These are phyloP conservation scores for Mallotus nudiflorus DNA, from an alignment of 345 rosid species.

Conservation along the genomic window DNA sequence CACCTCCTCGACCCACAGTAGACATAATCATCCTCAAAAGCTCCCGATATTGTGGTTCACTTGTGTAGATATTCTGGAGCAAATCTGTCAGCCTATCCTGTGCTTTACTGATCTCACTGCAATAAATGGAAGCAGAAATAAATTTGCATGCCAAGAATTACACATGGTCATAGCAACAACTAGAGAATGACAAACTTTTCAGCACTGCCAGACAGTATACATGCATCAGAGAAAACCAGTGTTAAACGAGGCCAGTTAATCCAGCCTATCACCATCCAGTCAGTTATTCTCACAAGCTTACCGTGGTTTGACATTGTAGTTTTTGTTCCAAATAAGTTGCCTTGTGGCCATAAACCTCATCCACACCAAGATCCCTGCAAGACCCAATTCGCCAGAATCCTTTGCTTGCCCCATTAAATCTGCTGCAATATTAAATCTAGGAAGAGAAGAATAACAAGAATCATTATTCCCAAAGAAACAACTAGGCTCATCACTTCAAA, in stretches of 20 bases:
- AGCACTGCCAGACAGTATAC: neutral
- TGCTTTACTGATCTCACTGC: conserved; percentile 95
- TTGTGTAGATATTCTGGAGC: conserved; percentile 64
- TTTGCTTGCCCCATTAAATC: conserved; percentile 81
- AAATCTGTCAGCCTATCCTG: conserved; percentile 90
- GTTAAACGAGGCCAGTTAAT: neutral
- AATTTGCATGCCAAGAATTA: neutral
- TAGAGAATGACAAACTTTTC: neutral
- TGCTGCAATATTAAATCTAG: conserved; percentile 92
- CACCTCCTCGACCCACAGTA: conserved; percentile 98
- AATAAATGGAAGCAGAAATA: conserved; percentile 11
- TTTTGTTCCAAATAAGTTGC: conserved; percentile 98
- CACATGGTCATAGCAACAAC: conserved; percentile 1
- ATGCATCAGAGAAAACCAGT: neutral
- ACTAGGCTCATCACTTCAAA: neutral
- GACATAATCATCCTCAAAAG: conserved; percentile 85
- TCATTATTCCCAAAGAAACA: conserved; percentile 6
- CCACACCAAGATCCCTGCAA: conserved; percentile 96
- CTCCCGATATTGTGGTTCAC: conserved; percentile 66
- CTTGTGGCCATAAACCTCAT: conserved; percentile 99
- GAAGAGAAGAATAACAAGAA: conserved; percentile 14
- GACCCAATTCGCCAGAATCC: conserved; percentile 71
- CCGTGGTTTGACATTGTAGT: conserved; percentile 99
- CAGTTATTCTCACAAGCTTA: conserved; percentile 27
- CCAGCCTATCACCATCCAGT: neutral